Percentiles rank a stretch among this genome's conserved stretches.
Conservation (phyloP, 768 basidiomycete species). For the Filobasidium floriforme region DNA sequence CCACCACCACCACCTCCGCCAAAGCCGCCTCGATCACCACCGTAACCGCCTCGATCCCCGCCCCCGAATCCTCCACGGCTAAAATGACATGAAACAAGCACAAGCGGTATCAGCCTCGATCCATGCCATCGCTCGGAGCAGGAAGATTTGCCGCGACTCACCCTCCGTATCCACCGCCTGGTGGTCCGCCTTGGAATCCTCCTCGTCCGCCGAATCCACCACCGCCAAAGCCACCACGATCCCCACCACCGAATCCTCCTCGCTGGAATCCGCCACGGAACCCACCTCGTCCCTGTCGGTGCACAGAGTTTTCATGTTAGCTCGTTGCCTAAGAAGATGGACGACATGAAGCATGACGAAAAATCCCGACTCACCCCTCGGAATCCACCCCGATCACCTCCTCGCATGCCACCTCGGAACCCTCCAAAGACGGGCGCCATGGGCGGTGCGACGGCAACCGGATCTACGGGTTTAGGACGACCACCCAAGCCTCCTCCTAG, state of each 20-base stretch:
- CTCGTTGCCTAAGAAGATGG: too few relatives aligned
- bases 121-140: background rate
- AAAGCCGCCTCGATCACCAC: constrained; percentile 23
- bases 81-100: constrained; percentile 31
- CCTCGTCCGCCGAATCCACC: constrained; percentile 19
- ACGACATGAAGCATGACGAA: too few relatives aligned
- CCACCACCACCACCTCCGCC: constrained; percentile 41
- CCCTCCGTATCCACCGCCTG: constrained; percentile 50
- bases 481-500: constrained; percentile 99
- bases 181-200: constrained; percentile 31
- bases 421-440: constrained; percentile 29
- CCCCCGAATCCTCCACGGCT: constrained; percentile 15
- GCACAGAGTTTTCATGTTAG: too few relatives aligned
- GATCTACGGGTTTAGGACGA: constrained; percentile 62
- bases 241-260: constrained; percentile 46
- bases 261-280: constrained; percentile 20
- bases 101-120: background rate
- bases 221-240: constrained; percentile 36
- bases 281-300: constrained; percentile 17
- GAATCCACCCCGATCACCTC: constrained; percentile 15
- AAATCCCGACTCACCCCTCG: background rate
- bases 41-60: constrained; percentile 14
- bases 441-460: constrained; percentile 51
- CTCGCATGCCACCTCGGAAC: constrained; percentile 21
- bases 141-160: constrained; percentile 5